These are phyloP conservation scores for Heliamphora pulchella DNA, from an alignment of 179 eudicot genomes.

Conservation along the genomic window DNA sequence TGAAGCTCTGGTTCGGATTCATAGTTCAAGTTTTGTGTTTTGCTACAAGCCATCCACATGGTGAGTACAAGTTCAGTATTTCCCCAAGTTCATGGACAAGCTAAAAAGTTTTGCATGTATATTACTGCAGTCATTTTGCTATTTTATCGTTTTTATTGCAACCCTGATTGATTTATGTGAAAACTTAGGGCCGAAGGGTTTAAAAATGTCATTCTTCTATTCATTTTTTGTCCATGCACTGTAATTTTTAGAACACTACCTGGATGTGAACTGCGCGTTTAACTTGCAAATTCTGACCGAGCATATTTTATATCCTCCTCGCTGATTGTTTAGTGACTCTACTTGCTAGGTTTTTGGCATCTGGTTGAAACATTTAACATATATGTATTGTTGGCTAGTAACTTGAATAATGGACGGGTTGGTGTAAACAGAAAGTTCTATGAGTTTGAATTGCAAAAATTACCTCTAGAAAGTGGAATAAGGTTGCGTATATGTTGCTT, in stretches of 20 bases:
- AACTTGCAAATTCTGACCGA: background rate
- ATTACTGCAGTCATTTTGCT: background rate
- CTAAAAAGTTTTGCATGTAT: conserved; percentile 9
- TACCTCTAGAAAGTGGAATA: too few relatives aligned
- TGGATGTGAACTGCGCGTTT: background rate
- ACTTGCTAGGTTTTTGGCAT: too few relatives aligned
- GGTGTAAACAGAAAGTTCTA: too few relatives aligned
- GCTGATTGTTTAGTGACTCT: too few relatives aligned
- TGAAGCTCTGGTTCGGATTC: conserved; percentile 86
- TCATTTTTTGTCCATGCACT: too few relatives aligned
- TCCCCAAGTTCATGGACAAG: background rate
- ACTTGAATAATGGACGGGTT: too few relatives aligned
- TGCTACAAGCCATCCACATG: background rate
- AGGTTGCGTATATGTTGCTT: too few relatives aligned
- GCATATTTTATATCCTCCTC: background rate
- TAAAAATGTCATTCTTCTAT: too few relatives aligned
- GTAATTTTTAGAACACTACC: background rate
- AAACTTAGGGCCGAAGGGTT: background rate
- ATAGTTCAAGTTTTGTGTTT: conserved; percentile 17
- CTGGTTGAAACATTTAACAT: too few relatives aligned
- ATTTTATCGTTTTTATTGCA: background rate
- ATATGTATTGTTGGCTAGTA: too few relatives aligned
- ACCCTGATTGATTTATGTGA: background rate
- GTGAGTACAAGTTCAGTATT: background rate
- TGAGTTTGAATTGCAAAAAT: too few relatives aligned